Evolutionary conservation across 139 green algal species (phyloP).

Genomic region (Auxenochlorella protothecoides): DNA sequence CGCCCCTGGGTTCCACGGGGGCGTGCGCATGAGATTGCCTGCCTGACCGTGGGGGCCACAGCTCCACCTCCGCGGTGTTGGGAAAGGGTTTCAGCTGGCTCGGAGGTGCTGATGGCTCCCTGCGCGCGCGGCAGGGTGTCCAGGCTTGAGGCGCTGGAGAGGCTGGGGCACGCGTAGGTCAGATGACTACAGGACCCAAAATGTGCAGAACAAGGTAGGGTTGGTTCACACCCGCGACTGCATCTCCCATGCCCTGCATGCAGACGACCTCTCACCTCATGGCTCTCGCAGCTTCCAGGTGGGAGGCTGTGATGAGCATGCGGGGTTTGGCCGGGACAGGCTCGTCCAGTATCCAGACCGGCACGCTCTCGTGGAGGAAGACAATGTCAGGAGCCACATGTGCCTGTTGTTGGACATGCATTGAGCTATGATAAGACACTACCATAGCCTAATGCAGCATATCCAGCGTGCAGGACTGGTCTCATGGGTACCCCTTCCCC

Average conservation of each 20-base stretch:
- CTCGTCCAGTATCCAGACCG: slow-evolving; percentile 11
- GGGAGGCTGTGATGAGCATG: neutral
- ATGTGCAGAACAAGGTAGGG: neutral
- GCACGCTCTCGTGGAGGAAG: slow-evolving; percentile 10
- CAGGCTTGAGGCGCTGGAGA: neutral
- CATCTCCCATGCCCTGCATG: neutral
- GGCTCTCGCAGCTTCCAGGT: neutral
- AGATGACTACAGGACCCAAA: neutral
- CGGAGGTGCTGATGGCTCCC: no score
- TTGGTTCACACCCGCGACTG: neutral
- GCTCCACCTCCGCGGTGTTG: no score
- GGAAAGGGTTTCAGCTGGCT: no score
- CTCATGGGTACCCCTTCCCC: no score
- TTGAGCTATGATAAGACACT: neutral
- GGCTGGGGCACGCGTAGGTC: neutral
- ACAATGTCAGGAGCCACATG: slow-evolving; percentile 23
- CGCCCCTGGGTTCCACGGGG: no score
- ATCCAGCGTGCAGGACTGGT: no score
- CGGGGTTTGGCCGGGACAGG: slow-evolving; percentile 12
- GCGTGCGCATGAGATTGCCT: no score
- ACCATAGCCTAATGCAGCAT: no score
- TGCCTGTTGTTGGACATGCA: slow-evolving; percentile 2
- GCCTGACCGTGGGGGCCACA: no score
- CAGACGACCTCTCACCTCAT: neutral
- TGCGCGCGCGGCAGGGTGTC: no score